Evolutionary conservation across 805 yeast genomes (phyloP).

Genomic region (fission yeast (Schizosaccharomyces pombe)): DNA sequence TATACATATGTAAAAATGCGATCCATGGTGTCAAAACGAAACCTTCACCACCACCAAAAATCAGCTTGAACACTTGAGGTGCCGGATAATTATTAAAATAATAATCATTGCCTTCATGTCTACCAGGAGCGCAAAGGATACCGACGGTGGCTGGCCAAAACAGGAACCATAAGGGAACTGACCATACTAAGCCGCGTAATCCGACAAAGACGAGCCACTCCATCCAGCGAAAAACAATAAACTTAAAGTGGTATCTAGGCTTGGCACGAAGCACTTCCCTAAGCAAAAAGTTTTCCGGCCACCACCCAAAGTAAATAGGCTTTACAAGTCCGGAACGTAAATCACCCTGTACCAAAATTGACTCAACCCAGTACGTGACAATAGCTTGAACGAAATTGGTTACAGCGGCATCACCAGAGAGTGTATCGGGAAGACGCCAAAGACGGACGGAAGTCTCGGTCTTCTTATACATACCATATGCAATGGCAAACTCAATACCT

Average conservation of each 20-base stretch:
- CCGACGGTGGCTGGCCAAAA: constrained; percentile 4
- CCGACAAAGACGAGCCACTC: not conserved
- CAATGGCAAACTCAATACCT: constrained; percentile 3
- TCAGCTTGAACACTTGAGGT: constrained; percentile 1
- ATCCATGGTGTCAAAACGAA: not conserved
- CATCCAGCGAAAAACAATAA: not conserved
- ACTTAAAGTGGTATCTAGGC: not conserved
- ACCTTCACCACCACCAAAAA: constrained; percentile 1
- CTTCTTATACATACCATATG: constrained; percentile 3
- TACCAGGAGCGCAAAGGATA: not conserved
- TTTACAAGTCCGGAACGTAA: not conserved
- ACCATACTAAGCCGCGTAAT: constrained; percentile 1
- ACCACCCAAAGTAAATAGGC: not conserved
- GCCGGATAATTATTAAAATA: constrained; percentile 2
- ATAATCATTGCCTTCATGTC: not conserved
- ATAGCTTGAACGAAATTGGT: constrained; percentile 1
- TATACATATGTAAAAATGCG: constrained; percentile 1
- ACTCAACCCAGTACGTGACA: not conserved
- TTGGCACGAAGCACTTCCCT: not conserved
- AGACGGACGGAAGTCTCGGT: not conserved
- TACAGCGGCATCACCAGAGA: constrained; percentile 3
- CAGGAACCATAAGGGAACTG: not conserved
- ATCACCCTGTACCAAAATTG: not conserved
- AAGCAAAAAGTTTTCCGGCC: not conserved
- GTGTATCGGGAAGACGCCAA: constrained; percentile 3